These are phyloP conservation scores for Lentinula novae-zelandiae DNA, from an alignment of 1,284 basidiomycete genomes.

Conservation along the genomic window DNA sequence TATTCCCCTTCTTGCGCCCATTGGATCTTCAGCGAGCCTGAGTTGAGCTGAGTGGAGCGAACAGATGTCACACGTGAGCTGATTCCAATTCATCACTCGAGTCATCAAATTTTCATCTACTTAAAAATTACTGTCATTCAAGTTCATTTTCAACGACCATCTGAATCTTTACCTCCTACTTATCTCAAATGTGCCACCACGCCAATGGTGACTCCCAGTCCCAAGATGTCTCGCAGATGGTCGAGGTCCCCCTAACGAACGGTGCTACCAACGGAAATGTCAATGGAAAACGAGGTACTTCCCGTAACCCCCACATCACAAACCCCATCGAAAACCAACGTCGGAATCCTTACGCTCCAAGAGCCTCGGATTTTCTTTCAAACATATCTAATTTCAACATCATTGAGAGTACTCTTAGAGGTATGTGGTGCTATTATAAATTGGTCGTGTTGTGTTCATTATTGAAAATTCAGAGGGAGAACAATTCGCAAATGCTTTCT, in stretches of 20 bases:
- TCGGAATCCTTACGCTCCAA: constrained; percentile 81
- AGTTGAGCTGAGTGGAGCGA: no score
- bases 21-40: no score
- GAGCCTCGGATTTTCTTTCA: constrained; percentile 88
- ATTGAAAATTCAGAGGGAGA: constrained; percentile 75
- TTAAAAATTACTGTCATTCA: neutral
- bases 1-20: no score
- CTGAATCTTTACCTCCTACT: neutral
- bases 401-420: constrained; percentile 95
- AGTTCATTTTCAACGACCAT: constrained; percentile 13
- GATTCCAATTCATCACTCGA: neutral
- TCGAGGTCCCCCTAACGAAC: constrained; percentile 56
- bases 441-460: constrained; percentile 1
- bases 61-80: no score
- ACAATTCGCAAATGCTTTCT: constrained; percentile 99
- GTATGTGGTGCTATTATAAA: constrained; percentile 37
- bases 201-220: constrained; percentile 47
- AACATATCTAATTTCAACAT: constrained; percentile 94
- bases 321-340: constrained; percentile 35
- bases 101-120: neutral
- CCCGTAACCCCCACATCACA: constrained; percentile 25
- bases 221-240: constrained; percentile 57
- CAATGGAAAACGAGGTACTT: constrained; percentile 41
- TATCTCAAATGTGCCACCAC: constrained; percentile 60
- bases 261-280: constrained; percentile 24